Evolutionary conservation across 768 basidiomycete species (phyloP).

Genomic region (Suillus bovinus): DNA sequence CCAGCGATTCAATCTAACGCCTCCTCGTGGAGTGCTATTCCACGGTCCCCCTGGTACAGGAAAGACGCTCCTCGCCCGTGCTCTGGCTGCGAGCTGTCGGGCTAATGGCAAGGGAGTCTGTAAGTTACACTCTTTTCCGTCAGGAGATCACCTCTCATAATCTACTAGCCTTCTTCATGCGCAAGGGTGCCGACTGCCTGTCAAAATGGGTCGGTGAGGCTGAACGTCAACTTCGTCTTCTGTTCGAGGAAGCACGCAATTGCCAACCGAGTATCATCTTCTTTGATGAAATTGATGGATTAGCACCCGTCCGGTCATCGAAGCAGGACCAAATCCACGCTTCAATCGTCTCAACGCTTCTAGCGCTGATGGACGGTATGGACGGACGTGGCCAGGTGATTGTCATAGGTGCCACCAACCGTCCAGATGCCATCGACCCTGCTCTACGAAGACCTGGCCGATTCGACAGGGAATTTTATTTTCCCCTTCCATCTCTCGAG

Average conservation of each 20-base stretch:
- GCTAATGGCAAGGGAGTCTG: conserved; percentile 86
- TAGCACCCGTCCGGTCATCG: conserved; percentile 96
- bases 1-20: conserved; percentile 89
- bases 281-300: conserved; percentile 99
- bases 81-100: conserved; percentile 89
- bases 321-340: conserved; percentile 99
- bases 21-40: conserved; percentile 94
- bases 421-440: conserved; percentile 97
- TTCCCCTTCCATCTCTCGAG: conserved; percentile 81
- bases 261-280: conserved; percentile 98
- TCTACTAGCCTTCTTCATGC: conserved; percentile 93
- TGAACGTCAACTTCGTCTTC: conserved; percentile 88
- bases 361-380: conserved; percentile 99
- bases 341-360: conserved; percentile 91
- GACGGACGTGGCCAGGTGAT: conserved; percentile 97
- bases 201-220: conserved; percentile 99
- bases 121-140: conserved; percentile 41
- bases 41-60: conserved; percentile 99
- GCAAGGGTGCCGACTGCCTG: conserved; percentile 96
- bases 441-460: conserved; percentile 91
- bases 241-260: conserved; percentile 94
- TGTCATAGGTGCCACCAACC: conserved; percentile 96
- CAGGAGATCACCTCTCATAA: background rate
- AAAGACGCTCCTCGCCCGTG: conserved; percentile 91
- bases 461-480: conserved; percentile 98